Evolutionary conservation across 768 basidiomycete genomes (phyloP).

Genomic region (Chalciporus piperatus): DNA sequence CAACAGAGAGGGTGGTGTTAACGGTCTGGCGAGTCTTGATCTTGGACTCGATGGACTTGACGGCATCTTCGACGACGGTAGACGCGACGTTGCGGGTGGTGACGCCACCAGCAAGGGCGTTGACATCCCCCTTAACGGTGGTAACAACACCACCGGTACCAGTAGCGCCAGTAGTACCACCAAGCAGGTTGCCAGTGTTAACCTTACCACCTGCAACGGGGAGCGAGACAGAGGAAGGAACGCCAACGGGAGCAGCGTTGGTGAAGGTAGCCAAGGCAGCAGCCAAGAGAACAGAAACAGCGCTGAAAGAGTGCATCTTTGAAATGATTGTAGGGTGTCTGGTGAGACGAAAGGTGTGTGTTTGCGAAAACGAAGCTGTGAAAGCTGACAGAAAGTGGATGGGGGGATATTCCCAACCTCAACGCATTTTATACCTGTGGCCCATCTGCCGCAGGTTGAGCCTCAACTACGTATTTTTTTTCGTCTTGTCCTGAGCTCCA

Average conservation of each 20-base stretch:
- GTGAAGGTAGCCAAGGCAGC: slow-evolving; percentile 30
- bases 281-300: slow-evolving; percentile 21
- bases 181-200: neutral
- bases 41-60: neutral
- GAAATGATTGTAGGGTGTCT: slow-evolving; percentile 32
- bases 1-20: slow-evolving; percentile 13
- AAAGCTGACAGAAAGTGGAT: slow-evolving; percentile 21
- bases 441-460: neutral
- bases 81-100: neutral
- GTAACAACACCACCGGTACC: neutral
- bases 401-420: neutral
- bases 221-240: neutral
- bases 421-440: slow-evolving; percentile 20
- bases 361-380: neutral
- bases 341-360: slow-evolving; percentile 20
- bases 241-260: slow-evolving; percentile 19
- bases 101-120: neutral
- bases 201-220: neutral
- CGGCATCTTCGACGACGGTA: neutral
- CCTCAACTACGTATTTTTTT: slow-evolving; percentile 3
- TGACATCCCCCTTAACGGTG: neutral
- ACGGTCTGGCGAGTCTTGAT: too few species aligned
- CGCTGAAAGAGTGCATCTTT: slow-evolving; percentile 37
- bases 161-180: neutral
- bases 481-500: neutral